Percentiles rank a stretch among this genome's conserved stretches.
Evolutionary conservation across 805 yeast species (phyloP).

Genomic region (Ogataea chonburiensis): DNA sequence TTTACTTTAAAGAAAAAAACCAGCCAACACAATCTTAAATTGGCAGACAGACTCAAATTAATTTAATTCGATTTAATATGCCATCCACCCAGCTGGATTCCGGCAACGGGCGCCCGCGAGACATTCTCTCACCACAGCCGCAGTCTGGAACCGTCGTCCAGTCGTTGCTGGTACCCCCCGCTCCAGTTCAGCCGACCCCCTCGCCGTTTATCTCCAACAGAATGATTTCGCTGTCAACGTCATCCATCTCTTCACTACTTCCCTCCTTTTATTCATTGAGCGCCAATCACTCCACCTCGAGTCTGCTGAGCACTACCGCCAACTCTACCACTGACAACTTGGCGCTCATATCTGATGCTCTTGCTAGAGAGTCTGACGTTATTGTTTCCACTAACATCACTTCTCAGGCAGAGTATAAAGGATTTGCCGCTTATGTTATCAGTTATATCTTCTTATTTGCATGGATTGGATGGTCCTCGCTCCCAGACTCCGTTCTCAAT

Average conservation of each 20-base stretch:
- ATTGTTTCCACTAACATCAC: constrained; percentile 55
- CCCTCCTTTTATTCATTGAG: constrained; percentile 32
- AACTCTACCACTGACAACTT: constrained; percentile 17
- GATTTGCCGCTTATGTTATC: constrained; percentile 78
- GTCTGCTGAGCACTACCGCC: constrained; percentile 15
- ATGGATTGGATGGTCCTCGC: constrained; percentile 72
- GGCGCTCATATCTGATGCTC: constrained; percentile 42
- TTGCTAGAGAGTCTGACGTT: constrained; percentile 67
- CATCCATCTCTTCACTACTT: constrained; percentile 32
- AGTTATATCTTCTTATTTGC: constrained; percentile 53
- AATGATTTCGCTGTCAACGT: constrained; percentile 33
- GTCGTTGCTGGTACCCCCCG: constrained; percentile 4
- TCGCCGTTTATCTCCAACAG: constrained; percentile 25
- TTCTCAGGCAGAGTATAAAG: constrained; percentile 75
- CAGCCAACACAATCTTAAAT: constrained; percentile 2
- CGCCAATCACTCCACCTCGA: constrained; percentile 26
- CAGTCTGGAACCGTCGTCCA: constrained; percentile 4
- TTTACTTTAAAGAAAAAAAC: constrained; percentile 7
- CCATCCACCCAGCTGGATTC: constrained; percentile 7
- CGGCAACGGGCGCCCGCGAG: constrained; percentile 8
- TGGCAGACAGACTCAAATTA: constrained; percentile 6
- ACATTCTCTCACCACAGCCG: constrained; percentile 9
- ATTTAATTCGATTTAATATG: constrained; percentile 1
- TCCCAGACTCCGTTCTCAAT: constrained; percentile 60
- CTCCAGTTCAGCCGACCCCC: constrained; percentile 2